Conservation (phyloP, 108 stramenopile species). For the Nitzschia sp. region DNA sequence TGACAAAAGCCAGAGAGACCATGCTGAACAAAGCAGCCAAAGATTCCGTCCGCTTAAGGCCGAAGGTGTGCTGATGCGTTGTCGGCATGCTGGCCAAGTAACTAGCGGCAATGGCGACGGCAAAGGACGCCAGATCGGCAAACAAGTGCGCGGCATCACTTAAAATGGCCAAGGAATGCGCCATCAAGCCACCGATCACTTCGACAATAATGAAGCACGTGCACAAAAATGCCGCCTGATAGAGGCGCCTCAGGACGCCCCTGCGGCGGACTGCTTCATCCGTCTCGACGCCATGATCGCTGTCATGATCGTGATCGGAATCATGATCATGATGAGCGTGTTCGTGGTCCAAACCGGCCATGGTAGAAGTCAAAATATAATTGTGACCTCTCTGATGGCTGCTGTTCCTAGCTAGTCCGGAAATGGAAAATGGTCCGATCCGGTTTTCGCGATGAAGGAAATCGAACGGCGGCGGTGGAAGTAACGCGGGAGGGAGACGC, state of each 20-base stretch:
- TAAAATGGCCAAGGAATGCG: constrained; percentile 79
- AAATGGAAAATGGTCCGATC: too few species aligned
- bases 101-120: constrained; percentile 79
- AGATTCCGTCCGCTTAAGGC: constrained; percentile 90
- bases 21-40: constrained; percentile 90
- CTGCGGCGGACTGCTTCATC: constrained; percentile 26
- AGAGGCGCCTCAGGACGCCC: constrained; percentile 60
- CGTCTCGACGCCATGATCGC: neutral
- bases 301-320: constrained; percentile 1
- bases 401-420: too few species aligned
- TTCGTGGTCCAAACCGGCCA: neutral
- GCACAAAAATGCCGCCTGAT: constrained; percentile 69
- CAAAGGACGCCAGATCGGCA: constrained; percentile 76
- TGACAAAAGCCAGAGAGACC: constrained; percentile 78
- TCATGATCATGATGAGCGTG: constrained; percentile 1
- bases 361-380: too few species aligned
- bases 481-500: too few species aligned
- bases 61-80: constrained; percentile 84
- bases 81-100: constrained; percentile 81
- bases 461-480: too few species aligned
- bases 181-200: constrained; percentile 70
- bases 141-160: constrained; percentile 90
- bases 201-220: constrained; percentile 72
- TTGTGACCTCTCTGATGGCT: too few species aligned
- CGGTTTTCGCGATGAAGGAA: too few species aligned